Conservation (phyloP, 345 rosid species). For the Turritis glabra region DNA sequence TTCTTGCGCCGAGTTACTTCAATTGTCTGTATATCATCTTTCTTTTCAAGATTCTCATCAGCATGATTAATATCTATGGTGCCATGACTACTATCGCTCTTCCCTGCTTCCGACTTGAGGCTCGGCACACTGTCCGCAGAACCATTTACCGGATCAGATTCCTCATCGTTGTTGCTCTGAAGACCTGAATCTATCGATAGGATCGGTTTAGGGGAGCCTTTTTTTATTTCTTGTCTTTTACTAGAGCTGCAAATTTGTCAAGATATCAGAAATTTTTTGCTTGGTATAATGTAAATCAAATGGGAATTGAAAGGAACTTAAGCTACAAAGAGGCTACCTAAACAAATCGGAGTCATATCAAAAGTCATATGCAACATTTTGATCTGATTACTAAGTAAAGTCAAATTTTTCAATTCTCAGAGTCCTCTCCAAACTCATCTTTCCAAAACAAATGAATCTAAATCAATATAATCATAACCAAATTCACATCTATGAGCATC, state of each 20-base stretch:
- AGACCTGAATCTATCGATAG: conserved; percentile 40
- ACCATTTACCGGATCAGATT: conserved; percentile 43
- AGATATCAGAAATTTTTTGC: background rate
- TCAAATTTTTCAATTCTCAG: background rate
- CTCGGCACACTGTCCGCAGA: conserved; percentile 23
- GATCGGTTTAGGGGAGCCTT: conserved; percentile 48
- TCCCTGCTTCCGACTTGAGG: conserved; percentile 27
- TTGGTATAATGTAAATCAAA: too few relatives aligned
- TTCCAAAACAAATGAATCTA: background rate
- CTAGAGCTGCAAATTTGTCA: conserved; percentile 40
- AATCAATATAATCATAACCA: background rate
- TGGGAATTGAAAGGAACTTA: background rate
- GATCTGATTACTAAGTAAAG: background rate
- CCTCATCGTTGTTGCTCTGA: conserved; percentile 42
- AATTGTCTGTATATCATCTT: conserved; percentile 17
- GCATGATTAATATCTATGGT: conserved; percentile 36
- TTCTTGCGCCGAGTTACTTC: conserved; percentile 14
- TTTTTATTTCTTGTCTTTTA: conserved; percentile 58
- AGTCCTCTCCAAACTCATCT: background rate
- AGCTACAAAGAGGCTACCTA: conserved; percentile 19
- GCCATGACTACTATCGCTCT: conserved; percentile 13
- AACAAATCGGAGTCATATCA: background rate
- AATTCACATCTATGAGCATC: background rate
- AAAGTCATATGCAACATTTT: background rate
- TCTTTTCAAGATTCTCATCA: conserved; percentile 26